These are phyloP conservation scores for Prinsepia uniflora DNA, from an alignment of 306 rosid genomes.

Conservation along the genomic window DNA sequence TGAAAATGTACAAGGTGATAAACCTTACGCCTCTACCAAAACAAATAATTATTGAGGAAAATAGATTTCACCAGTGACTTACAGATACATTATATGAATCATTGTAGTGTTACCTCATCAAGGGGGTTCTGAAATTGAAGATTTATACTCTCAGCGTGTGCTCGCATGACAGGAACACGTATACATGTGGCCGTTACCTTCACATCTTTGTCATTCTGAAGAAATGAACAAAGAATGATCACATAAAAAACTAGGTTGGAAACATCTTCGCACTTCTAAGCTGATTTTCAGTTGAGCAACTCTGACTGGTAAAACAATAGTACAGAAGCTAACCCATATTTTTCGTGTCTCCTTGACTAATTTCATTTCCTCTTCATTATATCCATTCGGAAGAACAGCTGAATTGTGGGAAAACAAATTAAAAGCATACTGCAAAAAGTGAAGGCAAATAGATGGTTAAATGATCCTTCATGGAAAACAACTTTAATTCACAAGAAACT, in stretches of 20 bases:
- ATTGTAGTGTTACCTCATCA: slow-evolving; percentile 63
- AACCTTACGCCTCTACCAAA: neutral
- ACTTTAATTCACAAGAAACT: neutral
- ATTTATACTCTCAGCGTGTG: slow-evolving; percentile 95
- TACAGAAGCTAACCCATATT: slow-evolving; percentile 71
- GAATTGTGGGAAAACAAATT: slow-evolving; percentile 93
- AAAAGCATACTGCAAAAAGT: slow-evolving; percentile 84
- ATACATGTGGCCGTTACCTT: slow-evolving; percentile 93
- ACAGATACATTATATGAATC: neutral
- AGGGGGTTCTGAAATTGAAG: slow-evolving; percentile 89
- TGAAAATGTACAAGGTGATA: neutral
- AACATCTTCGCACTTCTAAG: neutral
- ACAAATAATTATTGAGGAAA: neutral
- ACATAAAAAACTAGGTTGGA: neutral
- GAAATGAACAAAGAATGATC: neutral
- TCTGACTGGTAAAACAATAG: neutral
- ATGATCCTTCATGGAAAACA: slow-evolving; percentile 2
- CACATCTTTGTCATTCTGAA: slow-evolving; percentile 72
- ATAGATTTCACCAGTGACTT: neutral
- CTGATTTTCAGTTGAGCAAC: slow-evolving; percentile 1
- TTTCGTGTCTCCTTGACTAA: slow-evolving; percentile 86
- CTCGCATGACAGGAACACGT: slow-evolving; percentile 97
- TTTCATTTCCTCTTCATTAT: slow-evolving; percentile 99
- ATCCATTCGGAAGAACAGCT: slow-evolving; percentile 75
- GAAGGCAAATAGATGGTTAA: slow-evolving; percentile 20